Percentiles rank a stretch among this genome's conserved stretches.
Evolutionary conservation across 148 eudicot genomes (phyloP).

Genomic region (Polygonum aviculare): DNA sequence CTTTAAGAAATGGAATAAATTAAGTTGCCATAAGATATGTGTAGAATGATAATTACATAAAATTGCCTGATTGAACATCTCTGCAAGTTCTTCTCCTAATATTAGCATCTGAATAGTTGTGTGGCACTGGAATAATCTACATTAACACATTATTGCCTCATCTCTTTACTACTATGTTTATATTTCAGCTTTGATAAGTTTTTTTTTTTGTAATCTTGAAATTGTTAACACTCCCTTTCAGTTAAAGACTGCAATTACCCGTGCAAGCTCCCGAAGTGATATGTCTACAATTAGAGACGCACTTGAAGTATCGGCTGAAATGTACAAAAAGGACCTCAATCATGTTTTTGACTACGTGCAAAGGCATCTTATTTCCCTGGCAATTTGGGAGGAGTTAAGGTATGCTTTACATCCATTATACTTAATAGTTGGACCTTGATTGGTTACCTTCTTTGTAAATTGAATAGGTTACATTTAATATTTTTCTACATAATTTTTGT

Average conservation of each 20-base stretch:
- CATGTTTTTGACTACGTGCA: constrained; percentile 86
- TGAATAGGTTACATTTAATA: background rate
- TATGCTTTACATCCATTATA: constrained; percentile 22
- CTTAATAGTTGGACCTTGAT: background rate
- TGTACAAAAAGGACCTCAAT: constrained; percentile 77
- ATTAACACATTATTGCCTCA: background rate
- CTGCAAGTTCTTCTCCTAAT: background rate
- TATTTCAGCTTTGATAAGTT: background rate
- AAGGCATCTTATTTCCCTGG: constrained; percentile 82
- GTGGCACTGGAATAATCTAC: background rate
- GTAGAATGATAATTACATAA: background rate
- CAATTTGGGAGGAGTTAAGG: constrained; percentile 96
- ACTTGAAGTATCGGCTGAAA: constrained; percentile 96
- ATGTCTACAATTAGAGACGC: constrained; percentile 91
- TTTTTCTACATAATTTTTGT: background rate
- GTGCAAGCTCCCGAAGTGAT: constrained; percentile 87
- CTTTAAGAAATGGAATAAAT: background rate
- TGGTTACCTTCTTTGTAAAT: background rate
- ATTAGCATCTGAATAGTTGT: background rate
- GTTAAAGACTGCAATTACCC: constrained; percentile 90
- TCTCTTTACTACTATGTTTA: constrained; percentile 1
- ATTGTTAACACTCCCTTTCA: constrained; percentile 13
- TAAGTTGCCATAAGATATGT: background rate
- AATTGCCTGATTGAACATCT: background rate
- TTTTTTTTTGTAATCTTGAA: background rate